Percentiles rank a stretch among this genome's conserved stretches.
Evolutionary conservation across 139 green algal species (phyloP).

Genomic region (Volvox africanus): DNA sequence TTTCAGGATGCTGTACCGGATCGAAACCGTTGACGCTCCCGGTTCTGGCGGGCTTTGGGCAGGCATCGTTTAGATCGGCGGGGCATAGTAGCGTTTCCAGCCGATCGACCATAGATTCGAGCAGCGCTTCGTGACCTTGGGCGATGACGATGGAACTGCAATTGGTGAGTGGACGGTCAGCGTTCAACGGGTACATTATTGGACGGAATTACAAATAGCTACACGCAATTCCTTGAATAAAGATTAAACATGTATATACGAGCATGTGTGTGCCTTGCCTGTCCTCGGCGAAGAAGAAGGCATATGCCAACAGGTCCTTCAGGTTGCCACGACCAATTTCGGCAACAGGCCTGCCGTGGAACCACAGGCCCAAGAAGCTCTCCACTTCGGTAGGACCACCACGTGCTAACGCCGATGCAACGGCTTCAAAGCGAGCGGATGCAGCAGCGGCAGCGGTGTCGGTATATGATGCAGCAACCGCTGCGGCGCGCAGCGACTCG

Average conservation of each 20-base stretch:
- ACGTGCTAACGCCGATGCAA: neutral
- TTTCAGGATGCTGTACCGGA: no score
- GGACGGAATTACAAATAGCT: no score
- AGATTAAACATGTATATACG: no score
- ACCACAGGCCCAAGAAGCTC: constrained; percentile 46
- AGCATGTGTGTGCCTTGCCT: neutral
- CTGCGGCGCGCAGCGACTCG: neutral
- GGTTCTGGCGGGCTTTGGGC: no score
- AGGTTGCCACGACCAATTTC: constrained; percentile 46
- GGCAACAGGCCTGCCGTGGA: neutral
- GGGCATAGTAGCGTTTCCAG: constrained; percentile 43
- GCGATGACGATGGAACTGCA: neutral
- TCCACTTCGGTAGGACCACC: neutral
- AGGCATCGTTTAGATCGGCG: no score
- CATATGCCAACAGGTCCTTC: constrained; percentile 50
- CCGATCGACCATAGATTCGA: constrained; percentile 22
- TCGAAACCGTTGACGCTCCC: no score
- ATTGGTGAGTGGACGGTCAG: neutral
- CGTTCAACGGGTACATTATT: no score
- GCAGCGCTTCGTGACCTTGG: neutral
- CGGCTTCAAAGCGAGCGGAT: neutral
- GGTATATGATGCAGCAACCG: neutral
- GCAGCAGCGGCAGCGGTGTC: neutral
- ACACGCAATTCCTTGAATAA: no score
- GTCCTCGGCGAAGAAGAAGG: constrained; percentile 47